Conservation (phyloP, 1,284 basidiomycete species). For the Exobasidium rhododendri region DNA sequence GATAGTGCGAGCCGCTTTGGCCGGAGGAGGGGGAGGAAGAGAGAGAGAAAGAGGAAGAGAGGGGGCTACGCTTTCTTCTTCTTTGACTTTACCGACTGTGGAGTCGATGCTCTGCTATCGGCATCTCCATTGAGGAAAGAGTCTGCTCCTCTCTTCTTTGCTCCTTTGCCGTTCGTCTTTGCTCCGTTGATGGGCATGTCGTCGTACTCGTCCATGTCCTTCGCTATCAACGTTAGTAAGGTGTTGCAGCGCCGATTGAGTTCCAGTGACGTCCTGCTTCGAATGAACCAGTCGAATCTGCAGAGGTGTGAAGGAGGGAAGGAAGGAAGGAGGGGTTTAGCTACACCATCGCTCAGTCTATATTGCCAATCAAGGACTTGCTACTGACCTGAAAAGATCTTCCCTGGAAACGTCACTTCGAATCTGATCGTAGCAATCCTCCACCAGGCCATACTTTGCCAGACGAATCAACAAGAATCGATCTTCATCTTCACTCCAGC, state of each 20-base stretch:
- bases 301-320: not conserved
- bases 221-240: slow-evolving; percentile 59
- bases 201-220: slow-evolving; percentile 2
- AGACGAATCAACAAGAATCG: slow-evolving; percentile 88
- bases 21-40: too few species aligned
- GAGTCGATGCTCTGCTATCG: slow-evolving; percentile 15
- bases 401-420: slow-evolving; percentile 94
- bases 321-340: not conserved
- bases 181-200: not conserved
- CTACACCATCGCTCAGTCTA: not conserved
- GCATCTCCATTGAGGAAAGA: slow-evolving; percentile 5
- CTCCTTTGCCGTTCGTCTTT: slow-evolving; percentile 1
- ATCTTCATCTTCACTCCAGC: slow-evolving; percentile 95
- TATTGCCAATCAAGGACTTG: not conserved
- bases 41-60: too few species aligned
- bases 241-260: slow-evolving; percentile 85
- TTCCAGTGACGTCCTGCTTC: slow-evolving; percentile 87
- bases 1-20: too few species aligned
- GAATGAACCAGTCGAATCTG: slow-evolving; percentile 96
- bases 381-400: slow-evolving; percentile 68
- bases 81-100: not conserved
- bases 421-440: slow-evolving; percentile 92
- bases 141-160: slow-evolving; percentile 8
- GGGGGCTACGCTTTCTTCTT: too few species aligned
- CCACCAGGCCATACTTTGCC: slow-evolving; percentile 85